Conservation (phyloP, 768 basidiomycete species). For the Tricholoma terreum region DNA sequence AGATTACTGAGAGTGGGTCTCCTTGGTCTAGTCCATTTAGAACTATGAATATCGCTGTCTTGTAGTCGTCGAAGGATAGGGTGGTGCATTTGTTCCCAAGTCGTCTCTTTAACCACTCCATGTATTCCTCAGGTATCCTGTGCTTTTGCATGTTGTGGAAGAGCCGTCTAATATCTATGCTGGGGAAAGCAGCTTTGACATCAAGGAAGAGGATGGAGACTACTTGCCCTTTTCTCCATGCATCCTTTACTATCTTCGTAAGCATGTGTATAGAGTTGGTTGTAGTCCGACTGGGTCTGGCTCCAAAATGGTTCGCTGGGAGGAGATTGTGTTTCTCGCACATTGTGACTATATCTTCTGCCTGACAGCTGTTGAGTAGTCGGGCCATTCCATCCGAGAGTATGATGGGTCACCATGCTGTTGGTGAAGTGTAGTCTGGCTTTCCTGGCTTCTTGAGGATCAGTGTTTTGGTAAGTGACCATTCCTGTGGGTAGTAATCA, state of each 20-base stretch:
- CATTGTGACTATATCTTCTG: too few species aligned
- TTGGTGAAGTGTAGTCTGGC: too few species aligned
- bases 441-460: too few species aligned
- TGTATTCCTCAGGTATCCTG: constrained; percentile 6
- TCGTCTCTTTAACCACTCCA: background rate
- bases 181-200: too few species aligned
- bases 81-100: background rate
- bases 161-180: background rate
- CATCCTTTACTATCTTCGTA: too few species aligned
- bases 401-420: background rate
- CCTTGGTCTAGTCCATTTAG: constrained; percentile 22
- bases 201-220: constrained; percentile 27
- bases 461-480: too few species aligned
- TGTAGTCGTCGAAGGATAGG: background rate
- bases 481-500: too few species aligned
- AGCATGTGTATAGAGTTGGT: too few species aligned
- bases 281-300: constrained; percentile 24
- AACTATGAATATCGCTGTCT: background rate
- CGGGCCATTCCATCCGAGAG: background rate
- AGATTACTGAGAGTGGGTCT: constrained; percentile 18
- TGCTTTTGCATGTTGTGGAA: background rate
- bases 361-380: background rate
- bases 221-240: too few species aligned
- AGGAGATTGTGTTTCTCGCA: too few species aligned
- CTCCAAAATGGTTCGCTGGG: too few species aligned